Percentiles rank a stretch among this genome's conserved stretches.
phyloP scores from a whole-genome alignment of 495 filamentous ascomycete species.

The Aspergillus nidulans region DNA sequence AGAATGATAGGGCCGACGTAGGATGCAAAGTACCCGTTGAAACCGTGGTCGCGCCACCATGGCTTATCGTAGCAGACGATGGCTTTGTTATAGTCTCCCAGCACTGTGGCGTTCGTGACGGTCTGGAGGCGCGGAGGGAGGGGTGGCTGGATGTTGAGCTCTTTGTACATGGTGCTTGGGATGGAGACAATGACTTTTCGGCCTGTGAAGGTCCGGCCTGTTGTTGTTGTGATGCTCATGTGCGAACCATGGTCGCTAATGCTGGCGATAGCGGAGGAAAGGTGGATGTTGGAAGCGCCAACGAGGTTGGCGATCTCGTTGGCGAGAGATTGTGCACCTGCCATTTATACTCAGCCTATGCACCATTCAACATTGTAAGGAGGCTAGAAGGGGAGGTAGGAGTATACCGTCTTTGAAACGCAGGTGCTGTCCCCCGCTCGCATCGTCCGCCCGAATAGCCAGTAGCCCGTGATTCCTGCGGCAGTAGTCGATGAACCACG shows the following conservation, averaged over 20 bases:
- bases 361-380: too few relatives aligned
- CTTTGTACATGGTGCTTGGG: conserved; percentile 28
- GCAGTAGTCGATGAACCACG: conserved; percentile 47
- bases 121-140: conserved; percentile 18
- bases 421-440: conserved; percentile 30
- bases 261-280: conserved; percentile 18
- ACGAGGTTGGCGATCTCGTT: conserved; percentile 21
- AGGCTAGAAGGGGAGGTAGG: not conserved
- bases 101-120: conserved; percentile 11
- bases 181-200: conserved; percentile 35
- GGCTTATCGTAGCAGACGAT: conserved; percentile 31
- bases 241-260: not conserved
- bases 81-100: conserved; percentile 35
- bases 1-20: conserved; percentile 32
- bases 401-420: conserved; percentile 6
- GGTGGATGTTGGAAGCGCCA: conserved; percentile 14
- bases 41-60: conserved; percentile 35
- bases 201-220: conserved; percentile 12
- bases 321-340: conserved; percentile 26
- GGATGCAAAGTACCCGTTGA: conserved; percentile 28
- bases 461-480: conserved; percentile 36
- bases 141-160: conserved; percentile 28
- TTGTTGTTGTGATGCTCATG: conserved; percentile 1
- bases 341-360: too few relatives aligned
- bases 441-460: conserved; percentile 33